Base-by-base conservation (phyloP, 352 stramenopile species). In the Chrysophaeum taylorii region DNA sequence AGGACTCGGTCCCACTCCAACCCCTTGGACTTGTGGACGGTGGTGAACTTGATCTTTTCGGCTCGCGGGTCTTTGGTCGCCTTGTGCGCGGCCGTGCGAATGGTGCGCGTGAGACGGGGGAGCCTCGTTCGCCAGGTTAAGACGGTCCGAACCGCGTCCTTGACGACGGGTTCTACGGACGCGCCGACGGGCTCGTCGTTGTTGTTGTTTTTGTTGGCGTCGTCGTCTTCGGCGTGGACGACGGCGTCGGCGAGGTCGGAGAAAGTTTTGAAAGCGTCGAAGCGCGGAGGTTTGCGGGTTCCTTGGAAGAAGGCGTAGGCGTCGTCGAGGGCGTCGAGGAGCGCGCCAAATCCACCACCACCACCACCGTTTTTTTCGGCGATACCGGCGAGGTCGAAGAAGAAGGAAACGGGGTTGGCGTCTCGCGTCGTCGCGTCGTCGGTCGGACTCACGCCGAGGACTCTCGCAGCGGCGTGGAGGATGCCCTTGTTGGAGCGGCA, bases 401-500 rank as follows among this genome's bases (percentile, higher is more conserved):
- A n/a, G n/a, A n/a, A n/a, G n/a, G n/a, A n/a, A n/a, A n/a, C n/a
- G n/a, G n/a, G n/a, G n/a, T n/a, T n/a, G n/a, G n/a, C n/a, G n/a
- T n/a, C n/a, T n/a, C n/a, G n/a, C n/a, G n/a, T n/a, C n/a, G n/a
- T n/a, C n/a, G n/a, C n/a, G n/a, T n/a, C n/a, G n/a, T n/a, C n/a
- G 5, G 52, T 25, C 45, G 45, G 45, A 2, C 5, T 25, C 27
- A 63, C 5, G 9, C 29, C 29, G 9, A 36, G 2, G 27, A 63
- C 25, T 12, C 39, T 35, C 7, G 52, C 52, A 5, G 52, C 52
- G 27, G 52, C n/a, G 52, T 35, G 12, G 25, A 63, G 9, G 52
- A 39, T 39, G 52, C 52, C 52, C 29, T 39, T 36, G 29, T 63
- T 63, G 12, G 52, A 39, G 27, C 52, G 52, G 52, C 52, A 63